Evolutionary conservation across 2,329 filamentous ascomycete genomes (phyloP), one percentile per base, ranked within the genome.

Genomic region (Mycosphaerella arachidis): DNA sequence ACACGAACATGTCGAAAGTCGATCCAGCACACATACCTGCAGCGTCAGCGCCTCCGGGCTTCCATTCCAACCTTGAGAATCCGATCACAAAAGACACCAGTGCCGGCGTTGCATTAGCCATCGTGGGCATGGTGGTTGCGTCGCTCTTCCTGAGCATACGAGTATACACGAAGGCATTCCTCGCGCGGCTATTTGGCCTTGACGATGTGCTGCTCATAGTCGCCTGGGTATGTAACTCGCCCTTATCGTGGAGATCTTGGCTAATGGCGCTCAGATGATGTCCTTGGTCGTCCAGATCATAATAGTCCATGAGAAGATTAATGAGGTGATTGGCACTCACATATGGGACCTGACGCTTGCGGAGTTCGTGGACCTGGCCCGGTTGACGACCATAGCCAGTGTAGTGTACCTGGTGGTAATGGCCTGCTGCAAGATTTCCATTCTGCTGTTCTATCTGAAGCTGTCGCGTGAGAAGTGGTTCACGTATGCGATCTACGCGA

Each of bases 91-190:
- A 54, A 37, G 20, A 60, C 27, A 59, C 48, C 7, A 27, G 31
- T 10, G 56, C 57, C 13, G 57, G 55, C 1, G 52, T 64, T 3
- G 40, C 55, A n/a, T 48, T 62, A 16, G 53, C 57, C 1, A 56
- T 60, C 18, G 53, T 60, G 40, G 62, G 62, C 6, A 62, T 64
- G 55, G 54, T 57, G 30, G 27, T 60, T 20, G 40, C 62, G 27
- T 62, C 62, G 24, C n/a, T 53, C 24, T 62, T 64, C 20, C 13
- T 64, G 12, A 10, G 55, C 5, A 45, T 64, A 13, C 55, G 62
- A 24, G 33, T 62, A 5, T 64, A 64, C 53, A 64, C 62, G 4
- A 64, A 64, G 48, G 62, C 62, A 8, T 43, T 58, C 50, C 53
- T 64, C 10, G 57, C 62, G 10, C 59, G 37, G 16, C 55, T 54